Base-by-base conservation (phyloP, 192 early-diverging fungal genomes). In the Funneliformis mosseae region DNA sequence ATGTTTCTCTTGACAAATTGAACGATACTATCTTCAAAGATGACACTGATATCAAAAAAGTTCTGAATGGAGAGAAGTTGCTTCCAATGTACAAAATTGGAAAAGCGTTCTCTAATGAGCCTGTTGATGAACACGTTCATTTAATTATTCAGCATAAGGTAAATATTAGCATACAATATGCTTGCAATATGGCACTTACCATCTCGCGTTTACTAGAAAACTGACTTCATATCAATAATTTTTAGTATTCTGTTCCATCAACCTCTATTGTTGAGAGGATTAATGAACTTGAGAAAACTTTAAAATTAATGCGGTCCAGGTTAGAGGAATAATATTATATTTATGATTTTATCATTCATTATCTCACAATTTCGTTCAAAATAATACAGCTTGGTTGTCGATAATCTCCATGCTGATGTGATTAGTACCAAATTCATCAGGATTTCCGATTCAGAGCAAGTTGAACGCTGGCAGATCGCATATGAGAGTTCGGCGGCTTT, bases 81-180 rank as follows among this genome's bases (percentile, higher is more conserved):
- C 62, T 63, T 18, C 63, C 63, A 5, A 5, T 64, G n/a, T 16
- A 25, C 63, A 64, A 64, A 21, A 11, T 64, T 25, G 0, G 23
- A 14, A 64, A 64, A 16, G 63, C 23, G n/a, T 64, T 64, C 63
- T 16, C 63, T 63, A 71, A 71, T 41, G 69, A 71, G 41, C 69
- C 41, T 71, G 38, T 8, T 43, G 69, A 43, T 42, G 69, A 71
- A 43, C 69, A 43, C 21, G 9, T 71, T 43, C 69, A 71, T 72
- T 28, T 72, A 39, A 72, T 72, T 45, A 11, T 72, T 72, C 39
- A 72, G 70, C 0, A 64, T 64, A 64, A 64, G 63, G 63, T 64
- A 64, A 0, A 64, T 23, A 21, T 64, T 64, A 64, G 1, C 0
- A 14, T 21, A 64, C 63, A 64, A 64, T 64, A 27, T 27, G 23